These are phyloP conservation scores for Solanum piurae DNA, from an alignment of 257 asterid genomes.

Conservation along the genomic window DNA sequence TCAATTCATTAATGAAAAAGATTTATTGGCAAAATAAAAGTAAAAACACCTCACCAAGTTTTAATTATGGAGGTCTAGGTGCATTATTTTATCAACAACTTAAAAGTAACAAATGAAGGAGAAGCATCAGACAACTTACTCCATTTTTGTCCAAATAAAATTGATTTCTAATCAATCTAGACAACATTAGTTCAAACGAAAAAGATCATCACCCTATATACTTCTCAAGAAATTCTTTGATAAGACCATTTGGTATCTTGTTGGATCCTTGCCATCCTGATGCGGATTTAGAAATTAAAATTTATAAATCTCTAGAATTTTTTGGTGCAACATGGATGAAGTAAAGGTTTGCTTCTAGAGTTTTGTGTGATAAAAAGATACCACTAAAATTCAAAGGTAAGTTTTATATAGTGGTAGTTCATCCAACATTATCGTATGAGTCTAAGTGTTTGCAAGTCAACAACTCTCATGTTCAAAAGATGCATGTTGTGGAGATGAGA, in stretches of 20 bases:
- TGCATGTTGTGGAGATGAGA: rapidly evolving
- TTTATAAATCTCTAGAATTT: too few relatives aligned
- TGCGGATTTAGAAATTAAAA: too few relatives aligned
- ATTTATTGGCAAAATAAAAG: neutral
- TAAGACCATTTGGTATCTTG: neutral
- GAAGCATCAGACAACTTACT: neutral
- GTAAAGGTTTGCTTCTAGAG: neutral
- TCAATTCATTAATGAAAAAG: neutral
- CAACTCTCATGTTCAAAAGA: neutral
- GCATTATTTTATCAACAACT: neutral
- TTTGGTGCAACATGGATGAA: neutral
- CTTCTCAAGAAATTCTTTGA: neutral
- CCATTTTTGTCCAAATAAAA: neutral
- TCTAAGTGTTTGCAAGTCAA: too few relatives aligned
- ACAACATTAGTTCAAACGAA: neutral
- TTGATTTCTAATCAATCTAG: neutral
- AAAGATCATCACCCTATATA: neutral
- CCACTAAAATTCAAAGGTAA: too few relatives aligned
- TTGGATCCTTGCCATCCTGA: too few relatives aligned
- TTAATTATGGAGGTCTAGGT: neutral
- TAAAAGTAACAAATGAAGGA: neutral
- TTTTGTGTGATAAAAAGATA: neutral
- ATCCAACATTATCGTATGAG: too few relatives aligned
- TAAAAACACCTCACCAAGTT: neutral
- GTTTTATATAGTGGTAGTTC: too few relatives aligned